These are phyloP conservation scores for Botrytis tulipae DNA, from an alignment of 2,329 filamentous ascomycete species.

Conservation along the genomic window DNA sequence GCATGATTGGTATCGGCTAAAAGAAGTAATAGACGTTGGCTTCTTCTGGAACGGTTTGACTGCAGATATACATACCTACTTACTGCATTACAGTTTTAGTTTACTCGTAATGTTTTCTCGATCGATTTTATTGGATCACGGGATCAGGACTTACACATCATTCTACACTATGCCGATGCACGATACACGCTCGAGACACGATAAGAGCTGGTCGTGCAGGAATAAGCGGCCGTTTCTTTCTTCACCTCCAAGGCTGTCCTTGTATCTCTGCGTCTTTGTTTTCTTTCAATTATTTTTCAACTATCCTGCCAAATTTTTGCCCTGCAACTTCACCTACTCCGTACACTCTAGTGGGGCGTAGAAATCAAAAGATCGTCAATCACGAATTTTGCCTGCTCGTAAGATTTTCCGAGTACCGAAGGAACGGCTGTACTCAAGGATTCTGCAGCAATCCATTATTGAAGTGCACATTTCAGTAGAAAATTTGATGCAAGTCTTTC, in stretches of 20 bases:
- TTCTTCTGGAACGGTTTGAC: conserved; percentile 3
- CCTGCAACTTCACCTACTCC: background rate
- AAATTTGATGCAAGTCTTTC: conserved; percentile 18
- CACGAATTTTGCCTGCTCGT: background rate
- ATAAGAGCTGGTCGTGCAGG: conserved; percentile 9
- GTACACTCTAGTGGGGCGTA: conserved; percentile 16
- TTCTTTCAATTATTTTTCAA: background rate
- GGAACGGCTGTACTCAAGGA: conserved; percentile 17
- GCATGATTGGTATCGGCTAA: background rate
- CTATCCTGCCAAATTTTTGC: background rate
- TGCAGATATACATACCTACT: background rate
- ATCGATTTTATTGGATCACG: background rate
- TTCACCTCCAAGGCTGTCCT: background rate
- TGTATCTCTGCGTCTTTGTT: background rate
- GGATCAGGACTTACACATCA: background rate
- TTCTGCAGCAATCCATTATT: conserved; percentile 9
- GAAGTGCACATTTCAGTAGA: conserved; percentile 9
- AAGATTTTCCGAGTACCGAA: conserved; percentile 16
- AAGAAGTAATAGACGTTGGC: background rate
- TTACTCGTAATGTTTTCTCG: background rate
- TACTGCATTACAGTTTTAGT: background rate
- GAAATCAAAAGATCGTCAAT: conserved; percentile 18
- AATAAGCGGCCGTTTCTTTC: conserved; percentile 2
- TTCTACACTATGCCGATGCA: background rate
- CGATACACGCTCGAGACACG: background rate